These are phyloP conservation scores for Aureobasidium namibiae DNA, from an alignment of 2,329 filamentous ascomycete genomes.

Conservation along the genomic window DNA sequence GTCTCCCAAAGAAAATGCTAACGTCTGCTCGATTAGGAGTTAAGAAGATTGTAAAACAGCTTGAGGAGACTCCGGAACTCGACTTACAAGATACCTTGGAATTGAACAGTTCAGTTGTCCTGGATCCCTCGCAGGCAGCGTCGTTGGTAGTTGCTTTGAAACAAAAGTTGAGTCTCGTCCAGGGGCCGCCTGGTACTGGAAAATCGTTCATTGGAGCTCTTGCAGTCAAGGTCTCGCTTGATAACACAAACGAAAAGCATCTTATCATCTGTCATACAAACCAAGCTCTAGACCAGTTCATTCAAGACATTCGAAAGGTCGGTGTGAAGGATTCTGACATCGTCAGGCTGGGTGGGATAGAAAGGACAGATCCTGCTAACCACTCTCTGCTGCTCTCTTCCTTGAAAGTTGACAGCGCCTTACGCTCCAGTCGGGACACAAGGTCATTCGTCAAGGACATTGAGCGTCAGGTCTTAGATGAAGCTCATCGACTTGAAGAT, in stretches of 20 bases:
- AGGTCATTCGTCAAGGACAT: neutral
- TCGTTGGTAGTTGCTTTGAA: slow-evolving; percentile 48
- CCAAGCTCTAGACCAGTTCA: slow-evolving; percentile 47
- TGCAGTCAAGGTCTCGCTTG: slow-evolving; percentile 48
- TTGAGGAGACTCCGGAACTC: slow-evolving; percentile 11
- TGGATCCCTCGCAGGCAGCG: slow-evolving; percentile 44
- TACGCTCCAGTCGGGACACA: neutral
- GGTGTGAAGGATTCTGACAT: neutral
- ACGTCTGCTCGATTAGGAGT: neutral
- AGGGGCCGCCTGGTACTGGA: slow-evolving; percentile 64
- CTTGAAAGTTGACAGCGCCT: neutral
- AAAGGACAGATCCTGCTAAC: neutral
- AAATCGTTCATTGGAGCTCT: slow-evolving; percentile 42
- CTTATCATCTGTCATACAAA: slow-evolving; percentile 43
- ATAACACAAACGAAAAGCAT: slow-evolving; percentile 31
- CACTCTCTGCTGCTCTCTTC: neutral
- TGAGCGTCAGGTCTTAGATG: neutral
- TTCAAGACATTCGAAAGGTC: slow-evolving; percentile 44
- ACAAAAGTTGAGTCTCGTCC: slow-evolving; percentile 51
- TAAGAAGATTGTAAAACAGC: neutral
- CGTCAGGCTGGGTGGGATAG: neutral
- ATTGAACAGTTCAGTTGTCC: slow-evolving; percentile 30
- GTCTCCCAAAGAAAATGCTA: too few relatives aligned
- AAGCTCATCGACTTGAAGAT: neutral
- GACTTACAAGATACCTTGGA: slow-evolving; percentile 23